A percentile compares a stretch with the other conserved stretches of the same genome.
Conservation (phyloP, 306 rosid species). For the Alnus glutinosa region DNA sequence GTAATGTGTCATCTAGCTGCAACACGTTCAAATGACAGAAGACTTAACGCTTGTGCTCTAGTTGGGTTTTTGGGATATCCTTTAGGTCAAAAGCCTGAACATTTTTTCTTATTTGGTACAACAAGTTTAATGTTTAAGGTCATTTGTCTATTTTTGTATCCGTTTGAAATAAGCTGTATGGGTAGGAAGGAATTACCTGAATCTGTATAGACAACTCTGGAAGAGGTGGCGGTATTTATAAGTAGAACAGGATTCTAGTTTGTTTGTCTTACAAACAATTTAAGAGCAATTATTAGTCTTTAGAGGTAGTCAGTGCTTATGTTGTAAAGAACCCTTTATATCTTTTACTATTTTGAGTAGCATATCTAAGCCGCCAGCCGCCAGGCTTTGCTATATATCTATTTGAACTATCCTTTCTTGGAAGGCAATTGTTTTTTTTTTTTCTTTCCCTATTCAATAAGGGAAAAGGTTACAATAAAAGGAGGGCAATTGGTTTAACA, state of each 20-base stretch:
- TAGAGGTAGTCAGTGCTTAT: conserved; percentile 11
- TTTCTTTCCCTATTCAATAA: no score
- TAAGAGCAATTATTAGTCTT: conserved; percentile 11
- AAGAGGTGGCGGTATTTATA: conserved; percentile 25
- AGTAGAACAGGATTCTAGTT: conserved; percentile 13
- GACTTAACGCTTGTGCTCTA: conserved; percentile 45
- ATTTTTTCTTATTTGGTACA: conserved; percentile 23
- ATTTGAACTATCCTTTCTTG: background rate
- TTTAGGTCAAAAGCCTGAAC: conserved; percentile 20
- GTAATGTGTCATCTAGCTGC: conserved; percentile 46
- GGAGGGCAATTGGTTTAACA: background rate
- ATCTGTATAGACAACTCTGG: conserved; percentile 36
- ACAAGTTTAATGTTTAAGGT: conserved; percentile 22
- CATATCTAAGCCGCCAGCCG: background rate
- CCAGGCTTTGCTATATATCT: conserved; percentile 9
- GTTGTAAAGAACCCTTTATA: conserved; percentile 17
- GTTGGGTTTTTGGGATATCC: conserved; percentile 24
- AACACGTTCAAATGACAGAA: conserved; percentile 51
- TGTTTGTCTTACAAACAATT: conserved; percentile 7
- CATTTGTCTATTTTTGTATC: conserved; percentile 33
- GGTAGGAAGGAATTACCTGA: conserved; percentile 28
- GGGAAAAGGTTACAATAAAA: no score
- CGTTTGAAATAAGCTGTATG: conserved; percentile 29
- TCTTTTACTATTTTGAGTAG: background rate
- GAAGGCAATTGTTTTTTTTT: background rate